Evolutionary conservation across 2,329 filamentous ascomycete genomes (phyloP).

Genomic region (Venturia asperata): DNA sequence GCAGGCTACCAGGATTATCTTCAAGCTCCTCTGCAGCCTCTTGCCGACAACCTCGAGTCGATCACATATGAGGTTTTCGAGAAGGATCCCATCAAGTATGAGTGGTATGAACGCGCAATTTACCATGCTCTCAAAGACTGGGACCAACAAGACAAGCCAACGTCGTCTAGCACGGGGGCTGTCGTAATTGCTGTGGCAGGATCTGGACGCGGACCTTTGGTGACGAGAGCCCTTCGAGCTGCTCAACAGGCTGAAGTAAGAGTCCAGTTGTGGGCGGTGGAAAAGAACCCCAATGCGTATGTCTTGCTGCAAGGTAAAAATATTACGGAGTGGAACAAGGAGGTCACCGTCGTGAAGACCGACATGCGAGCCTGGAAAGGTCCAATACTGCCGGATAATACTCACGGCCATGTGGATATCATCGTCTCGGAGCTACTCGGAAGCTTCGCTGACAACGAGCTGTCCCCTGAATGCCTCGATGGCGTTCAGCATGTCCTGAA

Average conservation of each 20-base stretch:
- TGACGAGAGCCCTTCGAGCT: conserved; percentile 77
- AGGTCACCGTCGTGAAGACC: conserved; percentile 83
- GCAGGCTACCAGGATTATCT: conserved; percentile 85
- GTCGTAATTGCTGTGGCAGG: conserved; percentile 89
- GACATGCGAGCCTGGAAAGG: conserved; percentile 98
- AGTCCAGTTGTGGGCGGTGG: conserved; percentile 83
- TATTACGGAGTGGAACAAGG: conserved; percentile 64
- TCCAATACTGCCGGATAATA: conserved; percentile 50
- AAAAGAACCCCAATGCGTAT: conserved; percentile 98
- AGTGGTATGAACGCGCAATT: conserved; percentile 86
- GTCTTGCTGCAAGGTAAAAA: conserved; percentile 88
- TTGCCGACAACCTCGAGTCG: conserved; percentile 94
- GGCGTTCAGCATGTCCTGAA: conserved; percentile 88
- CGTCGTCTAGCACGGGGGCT: conserved; percentile 58
- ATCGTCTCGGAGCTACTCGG: conserved; percentile 89
- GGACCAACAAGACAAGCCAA: conserved; percentile 63
- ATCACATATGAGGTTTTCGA: conserved; percentile 98
- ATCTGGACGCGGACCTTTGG: conserved; percentile 84
- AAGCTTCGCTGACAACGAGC: conserved; percentile 94
- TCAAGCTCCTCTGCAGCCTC: conserved; percentile 86
- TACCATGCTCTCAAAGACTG: conserved; percentile 75
- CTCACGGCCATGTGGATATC: conserved; percentile 72
- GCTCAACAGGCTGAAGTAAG: conserved; percentile 67
- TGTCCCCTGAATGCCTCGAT: conserved; percentile 93
- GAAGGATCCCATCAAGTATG: conserved; percentile 95